phyloP scores from a whole-genome alignment of 2,329 filamentous ascomycete species.

The Aspergillus tubingensis region DNA sequence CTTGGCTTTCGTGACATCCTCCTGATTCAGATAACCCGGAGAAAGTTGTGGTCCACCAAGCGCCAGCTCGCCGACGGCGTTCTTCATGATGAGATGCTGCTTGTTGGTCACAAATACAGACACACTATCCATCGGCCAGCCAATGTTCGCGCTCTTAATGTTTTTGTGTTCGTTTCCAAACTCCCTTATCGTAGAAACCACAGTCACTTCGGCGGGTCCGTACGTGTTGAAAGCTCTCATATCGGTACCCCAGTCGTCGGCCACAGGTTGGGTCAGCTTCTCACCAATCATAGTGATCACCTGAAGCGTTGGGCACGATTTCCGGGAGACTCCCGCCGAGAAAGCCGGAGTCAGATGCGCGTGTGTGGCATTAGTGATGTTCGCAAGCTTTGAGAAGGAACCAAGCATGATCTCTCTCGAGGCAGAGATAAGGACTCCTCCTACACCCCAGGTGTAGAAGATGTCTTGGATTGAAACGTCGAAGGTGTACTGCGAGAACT shows the following conservation, averaged over 20 bases:
- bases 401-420: constrained; percentile 33
- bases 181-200: constrained; percentile 35
- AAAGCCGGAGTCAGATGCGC: constrained; percentile 37
- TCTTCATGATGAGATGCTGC: constrained; percentile 27
- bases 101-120: constrained; percentile 33
- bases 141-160: constrained; percentile 34
- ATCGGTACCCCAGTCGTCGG: constrained; percentile 41
- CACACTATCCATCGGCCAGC: constrained; percentile 34
- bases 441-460: constrained; percentile 34
- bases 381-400: constrained; percentile 30
- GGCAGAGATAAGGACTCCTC: constrained; percentile 30
- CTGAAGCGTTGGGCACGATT: constrained; percentile 31
- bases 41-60: constrained; percentile 34
- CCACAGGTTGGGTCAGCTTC: constrained; percentile 34
- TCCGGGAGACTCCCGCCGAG: constrained; percentile 30
- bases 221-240: constrained; percentile 43
- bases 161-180: constrained; percentile 29
- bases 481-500: constrained; percentile 43
- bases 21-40: constrained; percentile 33
- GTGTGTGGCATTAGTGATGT: constrained; percentile 30
- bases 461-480: constrained; percentile 43
- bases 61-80: constrained; percentile 32
- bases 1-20: constrained; percentile 31
- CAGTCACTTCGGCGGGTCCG: constrained; percentile 42
- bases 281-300: constrained; percentile 41